Conservation (phyloP, 2,329 filamentous ascomycete species). For the Emergomyces pasteurianus region DNA sequence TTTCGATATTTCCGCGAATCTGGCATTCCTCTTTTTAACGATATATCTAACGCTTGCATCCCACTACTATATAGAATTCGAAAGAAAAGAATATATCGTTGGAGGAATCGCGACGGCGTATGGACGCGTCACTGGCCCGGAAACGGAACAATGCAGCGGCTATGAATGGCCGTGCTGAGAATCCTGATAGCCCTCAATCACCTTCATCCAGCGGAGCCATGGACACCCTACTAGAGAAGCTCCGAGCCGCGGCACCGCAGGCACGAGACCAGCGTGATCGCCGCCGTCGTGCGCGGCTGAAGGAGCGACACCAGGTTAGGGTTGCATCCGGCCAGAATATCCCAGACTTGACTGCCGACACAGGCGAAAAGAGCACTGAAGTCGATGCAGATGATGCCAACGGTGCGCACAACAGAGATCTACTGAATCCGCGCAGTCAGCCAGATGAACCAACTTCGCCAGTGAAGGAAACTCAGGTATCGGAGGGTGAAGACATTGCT, state of each 20-base stretch:
- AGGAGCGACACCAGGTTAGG: conserved; percentile 81
- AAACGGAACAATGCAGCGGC: conserved; percentile 57
- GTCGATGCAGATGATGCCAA: conserved; percentile 26
- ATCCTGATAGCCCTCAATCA: conserved; percentile 43
- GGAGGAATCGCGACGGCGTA: conserved; percentile 72
- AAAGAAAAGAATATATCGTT: conserved; percentile 77
- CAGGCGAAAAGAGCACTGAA: conserved; percentile 42
- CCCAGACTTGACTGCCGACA: conserved; percentile 50
- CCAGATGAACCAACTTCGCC: conserved; percentile 24
- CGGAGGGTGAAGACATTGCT: conserved; percentile 61
- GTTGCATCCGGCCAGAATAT: conserved; percentile 81
- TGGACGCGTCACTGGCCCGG: conserved; percentile 85
- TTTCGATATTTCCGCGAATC: too few species aligned
- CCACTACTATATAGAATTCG: conserved; percentile 50
- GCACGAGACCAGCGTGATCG: conserved; percentile 80
- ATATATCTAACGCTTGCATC: not conserved
- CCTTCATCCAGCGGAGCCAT: conserved; percentile 77
- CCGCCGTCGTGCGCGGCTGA: conserved; percentile 72
- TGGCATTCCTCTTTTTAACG: conserved; percentile 3
- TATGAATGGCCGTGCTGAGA: conserved; percentile 39
- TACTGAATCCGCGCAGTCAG: conserved; percentile 40
- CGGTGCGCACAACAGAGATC: conserved; percentile 25
- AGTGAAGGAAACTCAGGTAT: conserved; percentile 27
- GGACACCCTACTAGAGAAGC: conserved; percentile 89
- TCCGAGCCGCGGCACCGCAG: conserved; percentile 85